A percentile compares a stretch with the other conserved stretches of the same genome.
Evolutionary conservation across 2,329 filamentous ascomycete genomes (phyloP).

Genomic region (Thielaviopsis ethacetica): DNA sequence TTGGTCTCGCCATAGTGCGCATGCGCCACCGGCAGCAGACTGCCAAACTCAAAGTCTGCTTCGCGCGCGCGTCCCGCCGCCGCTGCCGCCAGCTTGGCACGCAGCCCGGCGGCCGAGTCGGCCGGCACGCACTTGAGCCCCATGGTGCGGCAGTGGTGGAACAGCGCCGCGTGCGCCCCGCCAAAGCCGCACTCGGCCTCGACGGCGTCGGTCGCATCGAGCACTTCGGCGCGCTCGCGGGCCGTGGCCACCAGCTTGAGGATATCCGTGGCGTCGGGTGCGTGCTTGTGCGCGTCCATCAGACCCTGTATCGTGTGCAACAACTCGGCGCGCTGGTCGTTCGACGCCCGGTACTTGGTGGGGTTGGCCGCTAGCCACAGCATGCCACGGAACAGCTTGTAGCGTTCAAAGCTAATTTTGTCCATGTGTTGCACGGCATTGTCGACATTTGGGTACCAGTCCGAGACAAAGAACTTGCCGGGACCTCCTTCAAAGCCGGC

Average conservation of each 20-base stretch:
- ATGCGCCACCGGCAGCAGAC: conserved; percentile 10
- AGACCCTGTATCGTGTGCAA: not conserved
- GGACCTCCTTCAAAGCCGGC: not conserved
- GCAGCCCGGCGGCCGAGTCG: not conserved
- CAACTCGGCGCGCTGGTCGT: not conserved
- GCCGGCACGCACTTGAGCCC: conserved; percentile 9
- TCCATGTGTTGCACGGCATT: conserved; percentile 1
- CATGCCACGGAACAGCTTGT: not conserved
- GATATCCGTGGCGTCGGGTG: not conserved
- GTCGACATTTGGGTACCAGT: conserved; percentile 9
- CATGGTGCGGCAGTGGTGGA: conserved; percentile 4
- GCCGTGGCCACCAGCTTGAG: not conserved
- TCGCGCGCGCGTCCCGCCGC: conserved; percentile 1
- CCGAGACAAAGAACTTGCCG: conserved; percentile 1
- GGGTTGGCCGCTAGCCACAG: not conserved
- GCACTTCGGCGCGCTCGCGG: not conserved
- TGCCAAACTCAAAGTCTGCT: conserved; percentile 14
- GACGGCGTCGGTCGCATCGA: not conserved
- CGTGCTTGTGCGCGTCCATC: not conserved
- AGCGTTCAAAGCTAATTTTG: not conserved
- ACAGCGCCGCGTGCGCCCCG: not conserved
- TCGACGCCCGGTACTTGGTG: not conserved
- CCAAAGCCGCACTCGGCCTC: conserved; percentile 5
- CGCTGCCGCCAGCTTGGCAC: conserved; percentile 1
- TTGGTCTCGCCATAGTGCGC: conserved; percentile 11